Percentiles rank a stretch among this genome's conserved stretches.
Conservation (phyloP, 768 basidiomycete genomes). For the Termitomyces sp. region DNA sequence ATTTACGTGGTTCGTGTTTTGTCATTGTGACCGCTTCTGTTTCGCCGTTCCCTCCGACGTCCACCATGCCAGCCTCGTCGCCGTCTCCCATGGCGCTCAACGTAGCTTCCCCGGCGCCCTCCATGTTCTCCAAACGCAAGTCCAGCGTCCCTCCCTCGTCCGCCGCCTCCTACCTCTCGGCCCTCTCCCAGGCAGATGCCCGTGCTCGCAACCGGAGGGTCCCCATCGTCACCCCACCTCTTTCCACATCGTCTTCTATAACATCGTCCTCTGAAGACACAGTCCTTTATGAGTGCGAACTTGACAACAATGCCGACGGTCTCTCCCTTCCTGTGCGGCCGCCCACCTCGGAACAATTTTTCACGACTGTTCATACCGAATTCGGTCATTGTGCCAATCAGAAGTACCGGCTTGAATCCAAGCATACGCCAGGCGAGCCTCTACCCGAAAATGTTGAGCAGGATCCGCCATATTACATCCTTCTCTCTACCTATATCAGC, state of each 20-base stretch:
- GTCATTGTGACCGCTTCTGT: slow-evolving; percentile 3
- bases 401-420: slow-evolving; percentile 61
- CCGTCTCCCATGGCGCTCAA: slow-evolving; percentile 64
- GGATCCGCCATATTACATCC: slow-evolving; percentile 90
- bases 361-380: slow-evolving; percentile 79
- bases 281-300: slow-evolving; percentile 49
- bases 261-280: slow-evolving; percentile 69
- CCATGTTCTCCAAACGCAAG: slow-evolving; percentile 57
- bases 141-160: slow-evolving; percentile 26
- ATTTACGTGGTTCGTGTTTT: not conserved
- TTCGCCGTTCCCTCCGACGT: not conserved
- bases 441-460: slow-evolving; percentile 57
- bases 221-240: slow-evolving; percentile 61
- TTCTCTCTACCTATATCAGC: slow-evolving; percentile 88
- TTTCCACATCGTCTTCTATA: slow-evolving; percentile 70
- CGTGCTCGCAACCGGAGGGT: slow-evolving; percentile 47
- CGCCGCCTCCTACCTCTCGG: slow-evolving; percentile 39
- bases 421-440: slow-evolving; percentile 47
- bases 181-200: slow-evolving; percentile 52
- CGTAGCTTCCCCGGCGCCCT: slow-evolving; percentile 42
- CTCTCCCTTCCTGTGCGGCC: slow-evolving; percentile 59
- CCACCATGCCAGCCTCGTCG: slow-evolving; percentile 15
- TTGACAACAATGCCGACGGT: slow-evolving; percentile 41
- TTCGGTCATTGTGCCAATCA: slow-evolving; percentile 89
- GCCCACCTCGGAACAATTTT: slow-evolving; percentile 77